Conservation (phyloP, 169 alveolate species). For the Plasmodium inui region DNA sequence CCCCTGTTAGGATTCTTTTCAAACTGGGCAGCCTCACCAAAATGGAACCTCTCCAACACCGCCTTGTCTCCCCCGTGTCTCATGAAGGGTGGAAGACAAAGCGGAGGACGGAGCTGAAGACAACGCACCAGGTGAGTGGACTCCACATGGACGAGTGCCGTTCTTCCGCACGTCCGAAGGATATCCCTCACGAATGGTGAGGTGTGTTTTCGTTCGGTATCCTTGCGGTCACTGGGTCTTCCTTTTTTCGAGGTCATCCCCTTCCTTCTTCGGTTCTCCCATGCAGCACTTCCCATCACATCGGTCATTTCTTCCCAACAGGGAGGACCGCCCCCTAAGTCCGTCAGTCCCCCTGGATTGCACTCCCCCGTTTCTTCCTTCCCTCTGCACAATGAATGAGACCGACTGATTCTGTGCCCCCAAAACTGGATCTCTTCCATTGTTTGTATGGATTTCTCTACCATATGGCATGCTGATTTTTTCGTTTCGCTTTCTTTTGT, state of each 20-base stretch:
- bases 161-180: neutral
- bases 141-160: neutral
- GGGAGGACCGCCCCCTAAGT: neutral
- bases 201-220: neutral
- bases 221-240: neutral
- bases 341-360: neutral
- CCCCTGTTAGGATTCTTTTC: neutral
- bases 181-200: neutral
- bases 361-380: neutral
- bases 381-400: neutral
- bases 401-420: neutral
- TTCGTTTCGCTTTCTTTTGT: neutral
- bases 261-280: neutral
- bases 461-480: neutral
- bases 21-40: neutral
- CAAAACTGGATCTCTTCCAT: neutral
- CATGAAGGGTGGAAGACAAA: neutral
- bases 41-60: neutral
- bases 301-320: neutral
- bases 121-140: neutral
- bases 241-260: neutral
- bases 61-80: neutral
- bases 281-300: neutral
- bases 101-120: too few relatives aligned
- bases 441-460: neutral